Conservation (phyloP, 192 early-diverging fungal genomes). For the Umbelopsis vinacea region DNA sequence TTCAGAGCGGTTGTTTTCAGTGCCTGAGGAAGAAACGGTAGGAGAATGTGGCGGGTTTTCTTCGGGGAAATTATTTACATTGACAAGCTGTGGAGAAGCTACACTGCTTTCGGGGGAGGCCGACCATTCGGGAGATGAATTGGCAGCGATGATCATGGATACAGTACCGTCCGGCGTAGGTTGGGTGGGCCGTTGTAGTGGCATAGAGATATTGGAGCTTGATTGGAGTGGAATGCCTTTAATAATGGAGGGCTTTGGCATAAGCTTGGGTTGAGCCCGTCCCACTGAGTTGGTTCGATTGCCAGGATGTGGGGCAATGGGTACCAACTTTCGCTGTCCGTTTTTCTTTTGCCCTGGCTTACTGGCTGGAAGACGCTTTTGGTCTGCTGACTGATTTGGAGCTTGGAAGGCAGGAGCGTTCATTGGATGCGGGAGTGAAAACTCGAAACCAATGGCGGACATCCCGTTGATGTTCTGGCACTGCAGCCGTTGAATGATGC, state of each 20-base stretch:
- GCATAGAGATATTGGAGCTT: not conserved
- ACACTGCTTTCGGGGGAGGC: not conserved
- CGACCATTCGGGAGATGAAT: slow-evolving; percentile 8
- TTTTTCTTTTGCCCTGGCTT: not conserved
- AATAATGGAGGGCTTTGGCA: not conserved
- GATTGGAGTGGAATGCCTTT: slow-evolving; percentile 15
- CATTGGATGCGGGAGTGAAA: slow-evolving; percentile 14
- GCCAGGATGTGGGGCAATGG: slow-evolving; percentile 16
- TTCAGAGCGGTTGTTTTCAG: not conserved
- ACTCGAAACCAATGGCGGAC: slow-evolving; percentile 4
- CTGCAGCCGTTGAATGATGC: not conserved
- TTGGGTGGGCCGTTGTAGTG: not conserved
- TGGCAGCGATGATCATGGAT: slow-evolving; percentile 11
- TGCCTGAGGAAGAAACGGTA: not conserved
- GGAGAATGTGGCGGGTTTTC: slow-evolving; percentile 8
- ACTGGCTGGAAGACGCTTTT: not conserved
- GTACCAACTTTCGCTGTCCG: slow-evolving; percentile 3
- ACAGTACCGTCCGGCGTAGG: not conserved
- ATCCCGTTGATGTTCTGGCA: slow-evolving; percentile 1
- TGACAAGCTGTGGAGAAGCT: not conserved
- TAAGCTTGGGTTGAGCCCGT: slow-evolving; percentile 10
- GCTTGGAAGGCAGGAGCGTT: not conserved
- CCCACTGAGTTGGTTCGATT: not conserved
- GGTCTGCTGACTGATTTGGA: not conserved
- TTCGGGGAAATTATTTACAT: slow-evolving; percentile 12